Evolutionary conservation across 2,329 filamentous ascomycete genomes (phyloP), one percentile per base, ranked within the genome.

Genomic region (Arthroderma sp.): DNA sequence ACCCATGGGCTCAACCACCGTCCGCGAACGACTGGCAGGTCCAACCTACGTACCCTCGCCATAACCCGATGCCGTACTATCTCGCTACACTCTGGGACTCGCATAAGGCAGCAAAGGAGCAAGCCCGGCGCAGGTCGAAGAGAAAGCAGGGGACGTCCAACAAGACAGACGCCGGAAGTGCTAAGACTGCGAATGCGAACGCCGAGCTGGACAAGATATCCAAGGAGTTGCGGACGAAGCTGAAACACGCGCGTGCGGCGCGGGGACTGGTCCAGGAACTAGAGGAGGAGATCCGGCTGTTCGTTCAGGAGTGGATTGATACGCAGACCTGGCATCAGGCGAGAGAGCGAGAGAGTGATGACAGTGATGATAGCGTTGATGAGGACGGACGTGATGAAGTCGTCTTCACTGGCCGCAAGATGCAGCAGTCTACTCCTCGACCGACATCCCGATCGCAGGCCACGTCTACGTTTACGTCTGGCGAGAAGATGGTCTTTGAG

Each of bases 1-100:
- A 97, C 60, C 93, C 93, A 17, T 86, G 93, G 72, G 88, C 80
- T 17, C 82, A 91, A 63, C 88, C 91, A 0, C 93, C 93, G 0
- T 78, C 86, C 47, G 84, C 90, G 0, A 79, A 77, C 58, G 93
- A 98, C 73, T 96, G 87, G 85, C 81, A 86, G 65, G 81, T 91
- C 52, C 83, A 81, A 44, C 88, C 91, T 1, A 93, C 91, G 13
- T 82, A 96, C 70, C 85, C 84, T 3, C 80, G 88, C 54, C 84
- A 86, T 65, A 76, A 73, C 49, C 73, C 80, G 59, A 83, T 96
- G 15, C 93, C 91, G 0, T 97, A 97, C 75, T 90, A 91, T 67
- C 79, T 96, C 57, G 91, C 91, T 1, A 82, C 86, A 15, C 81
- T 89, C 61, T 95, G 90, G 89, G 90, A 95, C 65, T 77, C 79